Base-by-base conservation (phyloP, 345 rosid genomes). In the Eucalyptus guilfoylei region DNA sequence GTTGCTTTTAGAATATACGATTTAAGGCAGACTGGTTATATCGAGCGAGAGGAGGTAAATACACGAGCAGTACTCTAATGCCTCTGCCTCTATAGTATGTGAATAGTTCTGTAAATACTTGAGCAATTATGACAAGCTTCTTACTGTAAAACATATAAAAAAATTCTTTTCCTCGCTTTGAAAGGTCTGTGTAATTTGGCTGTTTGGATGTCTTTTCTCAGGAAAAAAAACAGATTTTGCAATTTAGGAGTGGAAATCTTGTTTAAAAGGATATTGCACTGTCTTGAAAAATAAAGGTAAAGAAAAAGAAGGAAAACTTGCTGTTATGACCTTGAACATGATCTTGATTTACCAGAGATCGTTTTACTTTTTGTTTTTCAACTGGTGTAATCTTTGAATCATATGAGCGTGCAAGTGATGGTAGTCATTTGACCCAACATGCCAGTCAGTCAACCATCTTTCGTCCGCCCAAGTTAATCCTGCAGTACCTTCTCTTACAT, bases 31-130 rank as follows among this genome's bases (percentile, higher is more conserved):
- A 89, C 94, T 76, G 93, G 93, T 72, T 93, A 72, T 55, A 90
- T 91, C 19, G 94, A 93, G 86, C 93, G 49, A 10, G 91, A 90
- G n/a, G 93, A 93, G 92, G 93, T 93, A 81, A 85, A 19, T 17
- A 7, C 7, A 1, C 5, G 10, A 44, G 34, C n/a, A 48, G 44
- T 87, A 28, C 16, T 40, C 86, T 52, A 9, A 28, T 67, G 62
- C 83, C 32, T 58, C 47, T 40, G 85, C 0, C 85, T 76, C 85
- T 76, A 2, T 26, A 76, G 85, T 11, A 40, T 40, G 47, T 76
- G 28, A 76, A 76, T 21, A 76, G 47, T 76, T 37, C 83, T 76
- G 47, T 40, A 76, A 40, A 40, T 40, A 76, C 15, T 21, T 40
- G 47, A 76, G 47, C 30, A 13, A 44, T 40, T 11, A 11, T 76